These are phyloP conservation scores for Ilyonectria robusta DNA, from an alignment of 2,329 filamentous ascomycete species.

Conservation along the genomic window DNA sequence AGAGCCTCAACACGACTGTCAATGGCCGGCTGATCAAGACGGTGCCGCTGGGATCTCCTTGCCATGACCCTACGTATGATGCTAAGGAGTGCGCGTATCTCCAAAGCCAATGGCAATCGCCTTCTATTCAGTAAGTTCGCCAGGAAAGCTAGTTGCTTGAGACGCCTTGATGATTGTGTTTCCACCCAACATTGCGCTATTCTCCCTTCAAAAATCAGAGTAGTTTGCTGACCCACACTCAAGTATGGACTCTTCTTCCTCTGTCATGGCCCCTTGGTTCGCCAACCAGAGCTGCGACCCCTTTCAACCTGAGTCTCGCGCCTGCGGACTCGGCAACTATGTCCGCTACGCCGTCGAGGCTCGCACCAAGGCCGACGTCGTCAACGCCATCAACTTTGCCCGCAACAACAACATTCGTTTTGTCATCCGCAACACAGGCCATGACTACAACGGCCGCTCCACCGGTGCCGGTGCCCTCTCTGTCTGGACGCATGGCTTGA, in stretches of 20 bases:
- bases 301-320: conserved; percentile 53
- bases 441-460: conserved; percentile 53
- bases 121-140: conserved; percentile 53
- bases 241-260: conserved; percentile 56
- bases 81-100: conserved; percentile 58
- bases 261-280: conserved; percentile 57
- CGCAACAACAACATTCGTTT: conserved; percentile 55
- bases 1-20: conserved; percentile 65
- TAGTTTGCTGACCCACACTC: conserved; percentile 13
- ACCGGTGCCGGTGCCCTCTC: conserved; percentile 57
- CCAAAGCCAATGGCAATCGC: conserved; percentile 51
- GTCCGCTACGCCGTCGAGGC: conserved; percentile 57
- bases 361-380: conserved; percentile 48
- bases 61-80: conserved; percentile 65
- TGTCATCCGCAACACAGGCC: conserved; percentile 52
- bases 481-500: conserved; percentile 57
- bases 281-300: conserved; percentile 57
- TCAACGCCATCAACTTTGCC: conserved; percentile 54
- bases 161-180: too few species aligned
- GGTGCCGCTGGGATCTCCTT: conserved; percentile 65
- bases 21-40: conserved; percentile 66
- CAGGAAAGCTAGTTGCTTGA: too few species aligned
- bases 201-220: neutral
- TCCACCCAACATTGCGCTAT: neutral
- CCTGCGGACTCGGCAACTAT: conserved; percentile 61